phyloP scores from a whole-genome alignment of 768 basidiomycete species.

The Boletus rex-veris region DNA sequence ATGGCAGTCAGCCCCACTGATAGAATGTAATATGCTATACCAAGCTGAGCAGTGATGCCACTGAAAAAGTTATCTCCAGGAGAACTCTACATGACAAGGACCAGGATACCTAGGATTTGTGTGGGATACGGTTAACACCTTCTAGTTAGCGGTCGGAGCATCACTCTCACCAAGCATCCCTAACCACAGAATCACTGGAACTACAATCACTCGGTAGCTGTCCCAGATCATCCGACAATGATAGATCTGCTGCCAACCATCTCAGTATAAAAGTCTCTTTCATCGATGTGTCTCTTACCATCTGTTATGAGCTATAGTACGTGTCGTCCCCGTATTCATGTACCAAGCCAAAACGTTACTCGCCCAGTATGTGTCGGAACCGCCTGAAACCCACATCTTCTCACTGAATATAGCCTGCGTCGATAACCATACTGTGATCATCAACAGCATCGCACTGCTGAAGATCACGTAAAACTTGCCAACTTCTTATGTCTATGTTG shows the following conservation, averaged over 20 bases:
- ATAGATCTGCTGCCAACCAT: constrained; percentile 30
- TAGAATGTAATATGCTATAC: constrained; percentile 18
- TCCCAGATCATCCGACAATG: constrained; percentile 36
- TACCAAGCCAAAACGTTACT: constrained; percentile 27
- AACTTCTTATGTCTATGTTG: constrained; percentile 1
- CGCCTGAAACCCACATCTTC: constrained; percentile 40
- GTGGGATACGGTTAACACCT: neutral
- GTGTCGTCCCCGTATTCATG: constrained; percentile 27
- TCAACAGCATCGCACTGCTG: constrained; percentile 26
- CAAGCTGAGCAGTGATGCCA: constrained; percentile 13
- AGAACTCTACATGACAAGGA: constrained; percentile 9
- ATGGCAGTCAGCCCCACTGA: constrained; percentile 19
- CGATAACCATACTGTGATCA: constrained; percentile 33
- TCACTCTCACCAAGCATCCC: constrained; percentile 23
- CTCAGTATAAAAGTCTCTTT: neutral
- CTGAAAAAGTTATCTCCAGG: constrained; percentile 21
- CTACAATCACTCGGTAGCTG: constrained; percentile 11
- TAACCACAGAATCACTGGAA: constrained; percentile 23
- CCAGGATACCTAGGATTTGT: constrained; percentile 18
- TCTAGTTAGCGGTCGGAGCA: neutral
- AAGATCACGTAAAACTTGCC: constrained; percentile 22
- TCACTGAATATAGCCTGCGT: constrained; percentile 31
- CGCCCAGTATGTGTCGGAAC: constrained; percentile 33
- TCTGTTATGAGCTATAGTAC: constrained; percentile 36
- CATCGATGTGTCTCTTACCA: constrained; percentile 28